Evolutionary conservation across 129 eudicot species (phyloP), one percentile per base, ranked within the genome.

Genomic region (Escallonia herrerae): DNA sequence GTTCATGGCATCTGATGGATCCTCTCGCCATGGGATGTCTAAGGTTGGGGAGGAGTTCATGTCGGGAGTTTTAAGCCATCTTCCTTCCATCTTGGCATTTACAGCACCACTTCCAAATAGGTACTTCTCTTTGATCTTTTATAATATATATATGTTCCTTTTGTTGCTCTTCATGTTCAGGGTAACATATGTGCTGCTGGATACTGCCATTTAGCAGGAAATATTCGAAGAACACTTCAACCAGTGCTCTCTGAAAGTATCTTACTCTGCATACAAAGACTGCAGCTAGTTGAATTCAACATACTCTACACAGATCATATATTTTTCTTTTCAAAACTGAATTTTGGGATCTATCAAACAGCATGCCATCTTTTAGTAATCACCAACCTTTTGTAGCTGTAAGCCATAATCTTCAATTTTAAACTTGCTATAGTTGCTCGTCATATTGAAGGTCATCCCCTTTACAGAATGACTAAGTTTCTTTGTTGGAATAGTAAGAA

Each of bases 51-150:
- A 89, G 80, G 84, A 89, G 77, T 94, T 89, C 74, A 86, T 94
- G 99, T 83, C 99, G n/a, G 99, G 99, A 52, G 99, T 94, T 62
- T 65, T 89, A 43, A 69, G 74, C 70, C 99, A 94, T 86, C 95
- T 94, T 67, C 99, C 99, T 54, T 85, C 99, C 7, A 89, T 94
- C 67, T 59, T 89, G 79, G 97, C 97, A 59, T 94, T 94, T 71
- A 89, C 97, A 56, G 99, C 99, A 45, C 96, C 99, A 15, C 45
- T 83, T 66, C 99, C 97, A 66, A 89, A 89, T 63, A 94, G 99
- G 98, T 44, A 70, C 4, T 22, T 22, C 59, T 43, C 4, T 71
- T 62, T 54, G 13, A 49, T 22, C 4, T 53, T 52, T 52, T 74
- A 14, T 39, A 50, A 56, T 57, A 62, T n/a, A n/a, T n/a, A n/a